phyloP scores from a whole-genome alignment of 2,329 filamentous ascomycete genomes.

The Camillea tinctor region DNA sequence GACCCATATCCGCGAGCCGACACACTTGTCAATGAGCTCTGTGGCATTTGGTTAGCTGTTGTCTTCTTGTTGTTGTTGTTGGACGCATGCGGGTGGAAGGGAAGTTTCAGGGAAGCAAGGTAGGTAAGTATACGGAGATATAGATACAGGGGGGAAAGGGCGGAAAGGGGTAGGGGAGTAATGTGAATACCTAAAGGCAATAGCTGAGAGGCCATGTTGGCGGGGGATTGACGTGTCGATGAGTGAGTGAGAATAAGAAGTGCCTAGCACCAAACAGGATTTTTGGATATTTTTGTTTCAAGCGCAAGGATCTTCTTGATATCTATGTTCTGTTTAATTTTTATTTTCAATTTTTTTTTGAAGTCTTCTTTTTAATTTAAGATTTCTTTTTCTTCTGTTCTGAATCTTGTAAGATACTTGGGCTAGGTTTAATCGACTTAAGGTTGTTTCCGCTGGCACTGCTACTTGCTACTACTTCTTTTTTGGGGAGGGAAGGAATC shows the following conservation, averaged over 20 bases:
- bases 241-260: no score
- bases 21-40: constrained; percentile 99
- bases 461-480: no score
- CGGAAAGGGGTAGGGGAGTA: not conserved
- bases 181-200: constrained; percentile 63
- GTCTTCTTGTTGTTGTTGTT: not conserved
- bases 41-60: constrained; percentile 22
- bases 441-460: no score
- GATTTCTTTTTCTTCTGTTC: no score
- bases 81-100: not conserved
- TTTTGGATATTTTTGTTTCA: no score
- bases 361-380: no score
- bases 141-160: not conserved
- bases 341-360: no score
- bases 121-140: not conserved
- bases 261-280: no score
- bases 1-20: constrained; percentile 96
- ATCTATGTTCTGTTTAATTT: no score
- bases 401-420: no score
- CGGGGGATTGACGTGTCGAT: not conserved
- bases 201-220: constrained; percentile 68
- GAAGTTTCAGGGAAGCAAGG: not conserved
- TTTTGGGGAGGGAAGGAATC: not conserved
- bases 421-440: no score
- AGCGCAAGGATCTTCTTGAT: no score